These are phyloP conservation scores for Trichoderma hamatum DNA, from an alignment of 2,329 filamentous ascomycete genomes.

Conservation along the genomic window DNA sequence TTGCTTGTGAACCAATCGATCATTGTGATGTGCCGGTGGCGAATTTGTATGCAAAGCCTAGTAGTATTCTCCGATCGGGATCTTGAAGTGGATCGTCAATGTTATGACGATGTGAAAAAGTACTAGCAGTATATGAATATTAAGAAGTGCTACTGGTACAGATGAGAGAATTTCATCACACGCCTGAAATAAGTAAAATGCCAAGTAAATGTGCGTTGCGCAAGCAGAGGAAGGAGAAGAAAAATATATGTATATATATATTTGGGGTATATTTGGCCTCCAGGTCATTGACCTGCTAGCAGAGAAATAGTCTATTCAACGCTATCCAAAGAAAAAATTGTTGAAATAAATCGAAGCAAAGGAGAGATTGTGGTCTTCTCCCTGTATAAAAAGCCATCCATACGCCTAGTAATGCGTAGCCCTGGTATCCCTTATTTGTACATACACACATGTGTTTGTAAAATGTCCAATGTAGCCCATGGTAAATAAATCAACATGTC, in stretches of 20 bases:
- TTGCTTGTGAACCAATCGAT: neutral
- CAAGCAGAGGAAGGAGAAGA: neutral
- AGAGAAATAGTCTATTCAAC: neutral
- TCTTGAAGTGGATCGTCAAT: neutral
- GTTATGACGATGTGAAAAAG: neutral
- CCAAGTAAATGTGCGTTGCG: neutral
- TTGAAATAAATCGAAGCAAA: neutral
- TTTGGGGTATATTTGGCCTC: neutral
- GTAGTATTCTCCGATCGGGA: neutral
- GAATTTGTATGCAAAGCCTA: neutral
- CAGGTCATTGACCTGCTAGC: neutral
- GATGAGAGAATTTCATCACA: neutral
- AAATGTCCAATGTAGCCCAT: neutral
- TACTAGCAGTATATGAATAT: neutral
- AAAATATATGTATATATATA: too few relatives aligned
- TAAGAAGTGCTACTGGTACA: neutral
- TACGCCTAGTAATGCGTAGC: neutral
- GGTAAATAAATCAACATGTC: neutral
- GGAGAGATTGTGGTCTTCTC: neutral
- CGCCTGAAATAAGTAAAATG: neutral
- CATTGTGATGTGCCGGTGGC: neutral
- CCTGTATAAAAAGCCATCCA: neutral
- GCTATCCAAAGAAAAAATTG: neutral
- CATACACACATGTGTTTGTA: neutral
- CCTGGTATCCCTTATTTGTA: neutral